Evolutionary conservation across 2,329 filamentous ascomycete species (phyloP).

Genomic region (Neofusicoccum umdonicola): DNA sequence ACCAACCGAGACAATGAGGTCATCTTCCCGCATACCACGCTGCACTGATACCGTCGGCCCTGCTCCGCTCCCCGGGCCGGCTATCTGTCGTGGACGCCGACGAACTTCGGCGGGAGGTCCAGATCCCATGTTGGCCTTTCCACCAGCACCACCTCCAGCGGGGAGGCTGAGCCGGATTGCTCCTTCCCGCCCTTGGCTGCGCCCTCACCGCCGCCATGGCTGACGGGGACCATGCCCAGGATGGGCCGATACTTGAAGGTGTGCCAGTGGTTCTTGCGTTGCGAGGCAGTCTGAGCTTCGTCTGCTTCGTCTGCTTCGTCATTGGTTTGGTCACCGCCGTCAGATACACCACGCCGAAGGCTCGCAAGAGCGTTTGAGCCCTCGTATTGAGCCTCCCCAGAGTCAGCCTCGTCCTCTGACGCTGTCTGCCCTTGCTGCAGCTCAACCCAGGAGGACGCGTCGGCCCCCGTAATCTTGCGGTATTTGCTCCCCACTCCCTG

Average conservation of each 20-base stretch:
- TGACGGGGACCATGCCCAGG: slow-evolving; percentile 66
- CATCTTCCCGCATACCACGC: neutral
- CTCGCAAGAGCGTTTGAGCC: slow-evolving; percentile 23
- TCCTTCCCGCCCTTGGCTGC: slow-evolving; percentile 24
- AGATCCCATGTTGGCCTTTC: slow-evolving; percentile 84
- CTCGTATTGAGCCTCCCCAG: slow-evolving; percentile 39
- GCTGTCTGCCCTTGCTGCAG: slow-evolving; percentile 26
- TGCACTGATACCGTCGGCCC: neutral
- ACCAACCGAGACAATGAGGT: slow-evolving; percentile 10
- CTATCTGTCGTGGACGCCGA: slow-evolving; percentile 33
- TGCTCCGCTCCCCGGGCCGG: neutral
- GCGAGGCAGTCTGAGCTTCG: slow-evolving; percentile 24
- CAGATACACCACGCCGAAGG: slow-evolving; percentile 28
- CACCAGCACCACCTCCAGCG: slow-evolving; percentile 79
- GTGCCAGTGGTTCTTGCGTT: slow-evolving; percentile 59
- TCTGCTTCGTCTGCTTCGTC: slow-evolving; percentile 16
- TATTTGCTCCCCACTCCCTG: slow-evolving; percentile 48
- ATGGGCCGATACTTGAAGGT: slow-evolving; percentile 96
- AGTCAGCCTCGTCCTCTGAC: slow-evolving; percentile 32
- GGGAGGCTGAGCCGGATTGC: slow-evolving; percentile 28
- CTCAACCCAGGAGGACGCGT: slow-evolving; percentile 33
- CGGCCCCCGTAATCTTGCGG: slow-evolving; percentile 45
- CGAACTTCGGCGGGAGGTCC: slow-evolving; percentile 67
- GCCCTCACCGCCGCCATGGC: slow-evolving; percentile 49
- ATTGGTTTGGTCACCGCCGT: slow-evolving; percentile 23